Evolutionary conservation across 148 eudicot genomes (phyloP).

Genomic region (Nyssa sinensis): DNA sequence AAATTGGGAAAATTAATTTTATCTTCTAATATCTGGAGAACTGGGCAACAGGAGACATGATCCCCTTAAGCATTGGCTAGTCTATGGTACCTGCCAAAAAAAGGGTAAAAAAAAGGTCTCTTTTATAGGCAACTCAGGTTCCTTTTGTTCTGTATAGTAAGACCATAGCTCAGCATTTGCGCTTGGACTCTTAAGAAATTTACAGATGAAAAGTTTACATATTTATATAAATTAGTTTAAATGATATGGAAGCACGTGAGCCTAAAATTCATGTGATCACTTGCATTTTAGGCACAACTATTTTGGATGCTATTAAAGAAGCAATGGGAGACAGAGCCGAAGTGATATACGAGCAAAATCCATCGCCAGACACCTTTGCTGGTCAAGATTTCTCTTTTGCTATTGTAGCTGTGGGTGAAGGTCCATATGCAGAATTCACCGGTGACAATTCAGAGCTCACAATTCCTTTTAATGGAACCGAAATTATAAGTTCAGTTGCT

Average conservation of each 20-base stretch:
- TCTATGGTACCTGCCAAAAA: no score
- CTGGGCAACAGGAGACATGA: no score
- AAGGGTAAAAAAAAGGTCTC: background rate
- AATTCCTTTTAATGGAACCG: slow-evolving; percentile 69
- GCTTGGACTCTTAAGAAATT: no score
- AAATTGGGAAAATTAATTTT: no score
- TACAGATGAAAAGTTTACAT: no score
- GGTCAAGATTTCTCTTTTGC: slow-evolving; percentile 60
- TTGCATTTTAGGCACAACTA: slow-evolving; percentile 65
- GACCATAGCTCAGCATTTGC: no score
- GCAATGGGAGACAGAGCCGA: slow-evolving; percentile 52
- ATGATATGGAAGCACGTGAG: background rate
- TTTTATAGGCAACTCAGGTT: background rate
- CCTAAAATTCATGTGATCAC: background rate
- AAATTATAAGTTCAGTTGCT: slow-evolving; percentile 54
- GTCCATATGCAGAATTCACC: slow-evolving; percentile 70
- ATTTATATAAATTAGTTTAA: background rate
- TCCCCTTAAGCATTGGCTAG: no score
- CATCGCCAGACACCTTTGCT: slow-evolving; percentile 58
- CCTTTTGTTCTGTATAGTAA: no score
- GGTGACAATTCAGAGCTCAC: slow-evolving; percentile 72
- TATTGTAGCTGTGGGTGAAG: slow-evolving; percentile 85
- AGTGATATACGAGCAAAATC: slow-evolving; percentile 61
- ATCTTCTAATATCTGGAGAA: no score
- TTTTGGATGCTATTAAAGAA: slow-evolving; percentile 71